These are phyloP conservation scores for Candida michaelii DNA, from an alignment of 805 yeast species.

Conservation along the genomic window DNA sequence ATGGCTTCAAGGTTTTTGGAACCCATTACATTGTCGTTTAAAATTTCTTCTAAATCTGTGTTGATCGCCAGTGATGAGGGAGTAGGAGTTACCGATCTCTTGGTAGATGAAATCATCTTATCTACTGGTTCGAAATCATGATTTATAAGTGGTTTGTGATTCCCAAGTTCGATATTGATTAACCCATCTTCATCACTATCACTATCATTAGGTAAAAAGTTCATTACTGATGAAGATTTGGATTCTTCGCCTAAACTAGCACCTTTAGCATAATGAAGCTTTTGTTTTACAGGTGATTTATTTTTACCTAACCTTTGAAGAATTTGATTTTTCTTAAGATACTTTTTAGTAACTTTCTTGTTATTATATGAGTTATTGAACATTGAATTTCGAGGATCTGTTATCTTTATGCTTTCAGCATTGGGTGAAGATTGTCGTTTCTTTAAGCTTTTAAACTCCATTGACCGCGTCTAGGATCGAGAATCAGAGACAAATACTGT, in stretches of 20 bases:
- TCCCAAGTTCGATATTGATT: slow-evolving; percentile 7
- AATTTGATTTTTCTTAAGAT: not conserved
- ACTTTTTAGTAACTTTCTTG: not conserved
- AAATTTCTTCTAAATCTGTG: not conserved
- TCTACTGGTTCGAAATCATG: slow-evolving; percentile 2
- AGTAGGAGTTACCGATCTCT: not conserved
- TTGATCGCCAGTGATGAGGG: not conserved
- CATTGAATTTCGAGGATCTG: not conserved
- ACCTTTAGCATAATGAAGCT: not conserved
- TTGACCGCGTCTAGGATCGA: not conserved
- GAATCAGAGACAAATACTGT: too few relatives aligned
- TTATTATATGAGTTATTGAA: not conserved
- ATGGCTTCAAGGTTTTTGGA: slow-evolving; percentile 12
- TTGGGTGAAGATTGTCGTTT: not conserved
- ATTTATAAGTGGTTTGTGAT: not conserved
- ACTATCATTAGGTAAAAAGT: slow-evolving; percentile 7
- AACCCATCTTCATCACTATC: slow-evolving; percentile 7
- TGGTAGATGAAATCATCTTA: not conserved
- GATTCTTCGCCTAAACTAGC: not conserved
- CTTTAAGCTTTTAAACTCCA: slow-evolving; percentile 2
- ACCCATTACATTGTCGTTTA: not conserved
- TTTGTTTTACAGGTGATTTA: too few relatives aligned
- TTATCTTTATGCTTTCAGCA: not conserved
- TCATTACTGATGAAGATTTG: not conserved
- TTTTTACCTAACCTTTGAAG: slow-evolving; percentile 1